Base-by-base conservation (phyloP, 2,329 filamentous ascomycete species). In the Chaetomium strumarium region DNA sequence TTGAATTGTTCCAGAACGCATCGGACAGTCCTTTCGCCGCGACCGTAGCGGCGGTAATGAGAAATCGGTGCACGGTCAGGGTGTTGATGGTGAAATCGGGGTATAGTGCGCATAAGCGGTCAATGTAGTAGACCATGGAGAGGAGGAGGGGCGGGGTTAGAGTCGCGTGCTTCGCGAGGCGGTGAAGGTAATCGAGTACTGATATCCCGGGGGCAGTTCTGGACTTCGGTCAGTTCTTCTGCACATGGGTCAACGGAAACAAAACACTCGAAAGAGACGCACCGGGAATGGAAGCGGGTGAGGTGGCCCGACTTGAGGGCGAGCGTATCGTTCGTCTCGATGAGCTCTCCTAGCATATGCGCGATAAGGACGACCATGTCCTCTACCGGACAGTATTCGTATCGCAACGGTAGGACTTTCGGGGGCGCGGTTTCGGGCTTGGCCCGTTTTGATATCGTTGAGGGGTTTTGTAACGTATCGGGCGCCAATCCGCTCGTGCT, bases 51-150 rank as follows among this genome's bases (percentile, higher is more conserved):
- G 91, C 90, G 1, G 92, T 93, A 60, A 99, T 99, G 10, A 99
- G 79, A 65, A 97, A 99, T 9, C 93, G 90, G 72, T 99, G 93
- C 3, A 99, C 92, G 0, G 93, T 99, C 17, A 99, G 77, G 43
- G 90, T 96, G 67, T 91, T 96, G 62, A 99, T 95, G 29, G 91
- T 96, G 68, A 99, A 99, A 43, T 92, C 88, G 3, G 89, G 87
- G 67, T 96, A 99, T 54, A 95, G 76, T 11, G 88, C 85, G 70
- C 92, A 99, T 19, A 99, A 79, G 31, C 90, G 85, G 71, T 99
- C 93, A 64, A 99, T 97, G 65, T 97, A 99, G 67, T 95, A 99
- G 52, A 99, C 93, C 90, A 99, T 97, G 62, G 91, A 93, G 34
- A 99, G 81, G n/a, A 99, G 78, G 46, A 99, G 86, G 0, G 93